A percentile compares a stretch with the other conserved stretches of the same genome.
Conservation (phyloP, 768 basidiomycete species). For the Tricholoma matsutake region DNA sequence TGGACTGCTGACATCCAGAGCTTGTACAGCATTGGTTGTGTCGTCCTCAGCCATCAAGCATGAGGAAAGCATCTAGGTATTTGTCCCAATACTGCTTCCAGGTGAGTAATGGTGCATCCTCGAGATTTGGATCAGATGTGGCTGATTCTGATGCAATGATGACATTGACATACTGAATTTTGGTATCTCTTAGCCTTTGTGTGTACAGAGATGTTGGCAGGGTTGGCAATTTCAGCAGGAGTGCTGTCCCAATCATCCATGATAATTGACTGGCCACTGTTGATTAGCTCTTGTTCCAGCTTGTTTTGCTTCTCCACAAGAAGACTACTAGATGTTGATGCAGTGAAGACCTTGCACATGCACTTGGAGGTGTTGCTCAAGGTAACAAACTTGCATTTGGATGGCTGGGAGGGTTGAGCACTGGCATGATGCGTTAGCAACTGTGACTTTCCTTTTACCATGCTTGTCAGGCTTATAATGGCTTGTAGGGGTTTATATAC, state of each 20-base stretch:
- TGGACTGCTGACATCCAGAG: neutral
- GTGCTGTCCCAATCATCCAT: too few relatives aligned
- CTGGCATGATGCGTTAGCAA: neutral
- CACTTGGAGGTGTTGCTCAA: neutral
- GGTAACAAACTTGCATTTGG: neutral
- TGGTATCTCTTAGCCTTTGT: too few relatives aligned
- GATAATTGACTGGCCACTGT: too few relatives aligned
- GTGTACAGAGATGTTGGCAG: too few relatives aligned
- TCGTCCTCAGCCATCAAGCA: conserved; percentile 15
- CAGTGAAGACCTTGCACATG: neutral
- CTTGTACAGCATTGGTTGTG: conserved; percentile 5
- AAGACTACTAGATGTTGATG: neutral
- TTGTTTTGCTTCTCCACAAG: neutral
- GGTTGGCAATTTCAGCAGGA: too few relatives aligned
- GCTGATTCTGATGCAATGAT: neutral
- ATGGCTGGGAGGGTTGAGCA: neutral
- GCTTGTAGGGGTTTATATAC: neutral
- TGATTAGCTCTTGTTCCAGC: too few relatives aligned
- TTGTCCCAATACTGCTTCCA: conserved; percentile 13
- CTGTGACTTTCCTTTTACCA: neutral
- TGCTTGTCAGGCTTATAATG: neutral
- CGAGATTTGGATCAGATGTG: neutral
- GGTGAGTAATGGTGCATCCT: conserved; percentile 16
- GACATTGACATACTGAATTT: neutral
- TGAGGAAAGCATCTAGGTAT: conserved; percentile 10